Base-by-base conservation (phyloP, 2,329 filamentous ascomycete genomes). In the Aspergillus ochraceoroseus region DNA sequence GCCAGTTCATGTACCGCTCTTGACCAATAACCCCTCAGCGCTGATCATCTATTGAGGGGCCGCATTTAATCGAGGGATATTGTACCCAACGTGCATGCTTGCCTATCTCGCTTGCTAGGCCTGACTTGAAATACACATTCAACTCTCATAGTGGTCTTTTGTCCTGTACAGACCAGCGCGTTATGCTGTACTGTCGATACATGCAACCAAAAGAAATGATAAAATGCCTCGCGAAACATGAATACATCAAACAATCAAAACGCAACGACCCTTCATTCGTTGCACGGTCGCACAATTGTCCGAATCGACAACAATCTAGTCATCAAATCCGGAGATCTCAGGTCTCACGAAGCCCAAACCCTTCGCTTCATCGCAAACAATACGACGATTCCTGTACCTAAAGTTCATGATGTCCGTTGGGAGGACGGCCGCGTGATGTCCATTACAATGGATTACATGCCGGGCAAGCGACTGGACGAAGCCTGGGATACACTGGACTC, bases 391-490 rank as follows among this genome's bases (percentile, higher is more conserved):
- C 49, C 47, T 2, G 41, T 50, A 7, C 43, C 47, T 7, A 41
- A 41, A 19, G 34, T 50, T 1, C 38, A 50, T 19, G 36, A 41
- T 36, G 34, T 48, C 7, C 38, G 23, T 1, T 35, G 13, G 11
- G 32, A 50, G 43, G 26, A 47, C 23, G 47, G 38, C 3, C 37
- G 37, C 29, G 19, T 44, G 1, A 8, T 28, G 2, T 28, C 31
- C 7, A 44, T 49, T 3, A 31, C 45, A n/a, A 50, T 46, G 43
- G 44, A 52, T 31, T 51, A 46, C 18, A 50, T 55, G 41, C 42
- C 47, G 26, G 49, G 52, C 13, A 48, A 43, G 30, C 35, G 13
- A 30, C 47, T 53, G 5, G 45, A 53, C 17, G 27, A 53, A 33
- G 49, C 43, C 4, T 53, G 50, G 51, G 34, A 38, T 3, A 41